Evolutionary conservation across 2,329 filamentous ascomycete species (phyloP).

Genomic region (Diaporthe aspalathi): DNA sequence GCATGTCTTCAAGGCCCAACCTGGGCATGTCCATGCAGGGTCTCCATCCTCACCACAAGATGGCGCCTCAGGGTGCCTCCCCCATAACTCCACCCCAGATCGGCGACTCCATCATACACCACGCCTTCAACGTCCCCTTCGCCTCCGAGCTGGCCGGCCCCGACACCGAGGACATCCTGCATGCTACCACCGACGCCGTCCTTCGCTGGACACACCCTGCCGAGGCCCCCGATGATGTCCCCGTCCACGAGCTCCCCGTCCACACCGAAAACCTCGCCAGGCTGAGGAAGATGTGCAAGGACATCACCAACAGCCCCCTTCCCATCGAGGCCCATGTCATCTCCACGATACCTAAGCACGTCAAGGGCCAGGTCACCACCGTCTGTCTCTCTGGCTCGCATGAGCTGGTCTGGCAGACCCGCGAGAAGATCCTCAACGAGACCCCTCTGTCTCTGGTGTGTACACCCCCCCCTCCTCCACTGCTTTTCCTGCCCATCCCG

Average conservation of each 20-base stretch:
- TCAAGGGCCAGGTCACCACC: slow-evolving; percentile 80
- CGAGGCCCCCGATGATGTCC: slow-evolving; percentile 84
- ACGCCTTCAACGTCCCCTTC: slow-evolving; percentile 98
- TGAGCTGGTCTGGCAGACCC: slow-evolving; percentile 88
- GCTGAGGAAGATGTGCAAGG: slow-evolving; percentile 82
- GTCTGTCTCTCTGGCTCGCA: slow-evolving; percentile 90
- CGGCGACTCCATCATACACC: slow-evolving; percentile 83
- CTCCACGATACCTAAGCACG: slow-evolving; percentile 80
- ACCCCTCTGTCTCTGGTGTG: slow-evolving; percentile 92
- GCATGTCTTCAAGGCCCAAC: slow-evolving; percentile 69
- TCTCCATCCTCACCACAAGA: slow-evolving; percentile 69
- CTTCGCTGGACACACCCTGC: slow-evolving; percentile 94
- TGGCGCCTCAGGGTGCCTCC: slow-evolving; percentile 61
- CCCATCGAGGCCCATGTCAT: slow-evolving; percentile 87
- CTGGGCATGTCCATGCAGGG: slow-evolving; percentile 67
- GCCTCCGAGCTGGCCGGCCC: slow-evolving; percentile 91
- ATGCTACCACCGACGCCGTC: slow-evolving; percentile 88
- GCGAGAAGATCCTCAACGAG: slow-evolving; percentile 89
- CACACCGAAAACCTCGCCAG: slow-evolving; percentile 88
- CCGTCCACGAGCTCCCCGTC: slow-evolving; percentile 90
- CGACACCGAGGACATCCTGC: slow-evolving; percentile 93
- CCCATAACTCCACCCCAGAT: slow-evolving; percentile 75
- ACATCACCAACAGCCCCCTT: slow-evolving; percentile 77
- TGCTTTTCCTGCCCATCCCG: slow-evolving; percentile 42
- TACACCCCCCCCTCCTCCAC: slow-evolving; percentile 41